Conservation (phyloP, 2,329 filamentous ascomycete species). For the Blastomyces emzantsi region DNA sequence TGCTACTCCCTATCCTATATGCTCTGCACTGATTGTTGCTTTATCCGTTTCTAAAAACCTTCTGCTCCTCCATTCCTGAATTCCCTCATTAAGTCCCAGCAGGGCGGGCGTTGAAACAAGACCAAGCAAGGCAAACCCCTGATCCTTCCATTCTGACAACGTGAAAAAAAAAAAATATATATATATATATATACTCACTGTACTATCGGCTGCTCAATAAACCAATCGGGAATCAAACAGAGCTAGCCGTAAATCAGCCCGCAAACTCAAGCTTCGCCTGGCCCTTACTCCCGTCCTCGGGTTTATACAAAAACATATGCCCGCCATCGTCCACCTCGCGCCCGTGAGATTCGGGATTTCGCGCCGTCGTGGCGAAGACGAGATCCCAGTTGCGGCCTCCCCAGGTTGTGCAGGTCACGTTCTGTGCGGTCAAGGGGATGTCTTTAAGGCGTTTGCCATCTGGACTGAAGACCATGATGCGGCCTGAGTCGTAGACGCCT, state of each 20-base stretch:
- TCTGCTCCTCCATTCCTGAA: not conserved
- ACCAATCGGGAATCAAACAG: not conserved
- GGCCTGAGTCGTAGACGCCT: conserved; percentile 27
- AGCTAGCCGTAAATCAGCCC: conserved; percentile 13
- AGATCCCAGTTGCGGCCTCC: conserved; percentile 29
- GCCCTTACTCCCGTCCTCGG: conserved; percentile 20
- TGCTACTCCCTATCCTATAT: too few species aligned
- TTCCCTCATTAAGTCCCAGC: not conserved
- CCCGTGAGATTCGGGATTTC: conserved; percentile 20
- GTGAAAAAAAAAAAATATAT: not conserved
- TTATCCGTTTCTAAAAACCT: not conserved
- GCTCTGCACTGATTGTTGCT: not conserved
- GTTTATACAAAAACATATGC: conserved; percentile 29
- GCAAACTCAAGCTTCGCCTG: conserved; percentile 30
- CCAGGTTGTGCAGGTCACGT: conserved; percentile 32
- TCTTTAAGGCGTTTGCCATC: conserved; percentile 28
- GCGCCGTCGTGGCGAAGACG: conserved; percentile 27
- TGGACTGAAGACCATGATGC: conserved; percentile 30
- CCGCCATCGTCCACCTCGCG: conserved; percentile 28
- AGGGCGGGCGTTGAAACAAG: too few species aligned
- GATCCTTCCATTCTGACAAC: not conserved
- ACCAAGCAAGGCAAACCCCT: not conserved
- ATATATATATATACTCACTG: not conserved
- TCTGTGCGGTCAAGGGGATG: conserved; percentile 27
- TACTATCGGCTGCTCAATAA: not conserved